A percentile compares a stretch with the other conserved stretches of the same genome.
phyloP scores from a whole-genome alignment of 2,329 filamentous ascomycete genomes.

The Fusarium nodosum region DNA sequence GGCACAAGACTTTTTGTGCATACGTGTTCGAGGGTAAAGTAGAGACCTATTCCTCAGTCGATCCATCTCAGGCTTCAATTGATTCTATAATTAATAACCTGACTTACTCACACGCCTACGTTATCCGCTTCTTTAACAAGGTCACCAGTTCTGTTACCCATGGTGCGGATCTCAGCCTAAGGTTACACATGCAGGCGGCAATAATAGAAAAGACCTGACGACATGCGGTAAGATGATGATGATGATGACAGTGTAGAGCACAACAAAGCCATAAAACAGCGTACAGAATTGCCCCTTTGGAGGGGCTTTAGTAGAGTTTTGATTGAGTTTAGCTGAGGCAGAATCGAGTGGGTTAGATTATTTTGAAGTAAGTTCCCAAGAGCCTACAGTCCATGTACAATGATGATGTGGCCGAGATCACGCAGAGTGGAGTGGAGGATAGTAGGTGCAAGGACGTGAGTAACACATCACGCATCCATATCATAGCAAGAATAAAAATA shows the following conservation, averaged over 20 bases:
- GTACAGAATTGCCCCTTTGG: conserved; percentile 4
- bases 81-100: conserved; percentile 16
- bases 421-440: background rate
- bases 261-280: conserved; percentile 13
- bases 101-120: conserved; percentile 11
- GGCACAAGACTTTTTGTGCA: conserved; percentile 28
- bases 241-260: conserved; percentile 11
- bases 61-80: conserved; percentile 14
- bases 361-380: conserved; percentile 5
- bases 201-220: conserved; percentile 33
- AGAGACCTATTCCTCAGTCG: conserved; percentile 10
- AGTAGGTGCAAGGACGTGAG: conserved; percentile 7
- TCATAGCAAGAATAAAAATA: conserved; percentile 12
- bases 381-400: conserved; percentile 20
- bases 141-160: conserved; percentile 39
- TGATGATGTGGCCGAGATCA: conserved; percentile 24
- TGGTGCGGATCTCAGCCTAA: conserved; percentile 27
- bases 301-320: conserved; percentile 6
- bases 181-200: conserved; percentile 33
- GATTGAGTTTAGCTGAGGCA: conserved; percentile 16
- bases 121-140: conserved; percentile 26
- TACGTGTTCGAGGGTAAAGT: conserved; percentile 34
- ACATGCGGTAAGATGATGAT: conserved; percentile 26
- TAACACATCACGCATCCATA: conserved; percentile 8
- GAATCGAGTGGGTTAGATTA: conserved; percentile 31